Evolutionary conservation across 768 basidiomycete species (phyloP).

Genomic region (Cystofilobasidium ferigula): DNA sequence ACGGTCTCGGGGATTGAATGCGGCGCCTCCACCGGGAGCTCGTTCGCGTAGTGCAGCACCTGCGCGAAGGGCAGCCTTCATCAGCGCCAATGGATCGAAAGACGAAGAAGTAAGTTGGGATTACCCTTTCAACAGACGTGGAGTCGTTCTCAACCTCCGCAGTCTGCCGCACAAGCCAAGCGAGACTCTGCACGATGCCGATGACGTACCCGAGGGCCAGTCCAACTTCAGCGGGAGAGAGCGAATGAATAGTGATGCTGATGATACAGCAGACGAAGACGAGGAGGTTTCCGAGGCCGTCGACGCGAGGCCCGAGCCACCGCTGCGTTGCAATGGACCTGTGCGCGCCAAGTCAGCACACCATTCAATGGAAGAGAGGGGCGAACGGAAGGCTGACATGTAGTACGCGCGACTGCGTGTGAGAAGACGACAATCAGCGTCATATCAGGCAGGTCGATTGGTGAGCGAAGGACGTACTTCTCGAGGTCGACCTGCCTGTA

Average conservation of each 20-base stretch:
- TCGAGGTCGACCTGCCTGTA: slow-evolving; percentile 66
- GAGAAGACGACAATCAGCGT: neutral
- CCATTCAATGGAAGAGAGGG: neutral
- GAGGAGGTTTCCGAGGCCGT: slow-evolving; percentile 33
- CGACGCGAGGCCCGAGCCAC: slow-evolving; percentile 53
- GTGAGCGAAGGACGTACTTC: slow-evolving; percentile 36
- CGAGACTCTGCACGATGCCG: slow-evolving; percentile 8
- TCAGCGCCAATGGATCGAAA: slow-evolving; percentile 46
- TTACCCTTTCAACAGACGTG: slow-evolving; percentile 45
- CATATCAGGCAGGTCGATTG: slow-evolving; percentile 30
- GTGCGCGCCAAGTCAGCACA: neutral
- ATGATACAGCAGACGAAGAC: slow-evolving; percentile 8
- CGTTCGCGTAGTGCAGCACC: slow-evolving; percentile 60
- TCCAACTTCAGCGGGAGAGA: slow-evolving; percentile 7
- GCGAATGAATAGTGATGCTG: neutral
- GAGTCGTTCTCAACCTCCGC: slow-evolving; percentile 83
- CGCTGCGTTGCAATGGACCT: slow-evolving; percentile 55
- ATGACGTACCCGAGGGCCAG: slow-evolving; percentile 7
- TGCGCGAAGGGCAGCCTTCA: slow-evolving; percentile 40
- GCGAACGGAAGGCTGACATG: neutral
- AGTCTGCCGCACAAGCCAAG: slow-evolving; percentile 28
- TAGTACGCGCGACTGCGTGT: slow-evolving; percentile 41
- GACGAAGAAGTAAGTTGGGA: neutral
- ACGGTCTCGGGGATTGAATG: slow-evolving; percentile 43
- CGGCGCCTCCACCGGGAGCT: slow-evolving; percentile 55